phyloP scores from a whole-genome alignment of 2,329 filamentous ascomycete species.

The Colletotrichum incanum region DNA sequence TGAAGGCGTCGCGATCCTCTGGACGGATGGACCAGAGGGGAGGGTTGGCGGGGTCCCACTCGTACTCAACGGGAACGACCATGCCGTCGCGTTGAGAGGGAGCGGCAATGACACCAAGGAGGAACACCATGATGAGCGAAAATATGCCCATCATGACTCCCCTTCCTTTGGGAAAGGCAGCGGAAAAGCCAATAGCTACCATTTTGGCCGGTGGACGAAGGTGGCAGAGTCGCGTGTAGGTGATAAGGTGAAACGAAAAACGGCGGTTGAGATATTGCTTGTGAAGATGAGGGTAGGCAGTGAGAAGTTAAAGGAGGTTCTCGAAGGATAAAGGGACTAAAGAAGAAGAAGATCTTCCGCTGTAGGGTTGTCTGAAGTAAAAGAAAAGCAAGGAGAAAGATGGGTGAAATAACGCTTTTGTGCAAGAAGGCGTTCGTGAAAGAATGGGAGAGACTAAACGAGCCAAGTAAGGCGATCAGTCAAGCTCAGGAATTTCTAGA shows the following conservation, averaged over 20 bases:
- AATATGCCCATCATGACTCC: slow-evolving; percentile 3
- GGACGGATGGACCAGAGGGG: slow-evolving; percentile 27
- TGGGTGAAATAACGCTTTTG: not conserved
- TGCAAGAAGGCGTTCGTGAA: not conserved
- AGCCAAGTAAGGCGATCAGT: not conserved
- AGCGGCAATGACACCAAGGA: not conserved
- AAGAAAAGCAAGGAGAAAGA: too few species aligned
- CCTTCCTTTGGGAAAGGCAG: not conserved
- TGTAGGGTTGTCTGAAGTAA: not conserved
- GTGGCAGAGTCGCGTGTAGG: not conserved
- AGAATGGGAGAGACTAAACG: not conserved
- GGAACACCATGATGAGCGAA: slow-evolving; percentile 4
- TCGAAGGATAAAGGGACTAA: not conserved
- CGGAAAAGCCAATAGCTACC: not conserved
- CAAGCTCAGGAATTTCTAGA: too few species aligned
- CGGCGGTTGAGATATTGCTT: too few species aligned
- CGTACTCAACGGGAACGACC: not conserved
- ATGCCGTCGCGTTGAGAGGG: not conserved
- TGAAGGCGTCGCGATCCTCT: not conserved
- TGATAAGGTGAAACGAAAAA: not conserved
- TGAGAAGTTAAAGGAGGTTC: not conserved
- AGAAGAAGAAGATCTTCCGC: not conserved
- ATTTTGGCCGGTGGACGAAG: not conserved
- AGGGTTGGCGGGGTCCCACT: slow-evolving; percentile 15
- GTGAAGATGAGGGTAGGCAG: not conserved